A percentile compares a stretch with the other conserved stretches of the same genome.
phyloP scores from a whole-genome alignment of 1,284 basidiomycete species.

The Phaffia rhodozyma region DNA sequence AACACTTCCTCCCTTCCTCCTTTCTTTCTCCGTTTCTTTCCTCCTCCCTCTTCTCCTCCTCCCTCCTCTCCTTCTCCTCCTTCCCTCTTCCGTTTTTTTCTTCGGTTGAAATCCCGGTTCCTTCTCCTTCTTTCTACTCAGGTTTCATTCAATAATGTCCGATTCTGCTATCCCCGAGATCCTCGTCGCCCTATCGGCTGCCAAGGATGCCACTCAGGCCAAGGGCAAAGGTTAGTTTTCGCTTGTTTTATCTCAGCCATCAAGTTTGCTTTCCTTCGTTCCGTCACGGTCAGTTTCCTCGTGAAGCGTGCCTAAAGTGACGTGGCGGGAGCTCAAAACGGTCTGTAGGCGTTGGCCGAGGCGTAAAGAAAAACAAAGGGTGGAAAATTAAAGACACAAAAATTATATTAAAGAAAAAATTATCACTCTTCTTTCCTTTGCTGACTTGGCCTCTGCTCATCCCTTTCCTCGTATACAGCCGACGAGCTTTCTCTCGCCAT shows the following conservation, averaged over 20 bases:
- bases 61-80: slow-evolving; percentile 18
- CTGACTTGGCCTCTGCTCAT: background rate
- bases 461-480: slow-evolving; percentile 38
- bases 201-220: slow-evolving; percentile 15
- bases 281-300: too few relatives aligned
- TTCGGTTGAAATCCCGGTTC: slow-evolving; percentile 56
- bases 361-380: too few relatives aligned
- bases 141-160: background rate
- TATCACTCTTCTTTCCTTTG: too few relatives aligned
- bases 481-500: slow-evolving; percentile 62
- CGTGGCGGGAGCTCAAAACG: too few relatives aligned
- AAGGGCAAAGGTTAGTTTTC: slow-evolving; percentile 4
- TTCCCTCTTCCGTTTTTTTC: slow-evolving; percentile 40
- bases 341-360: too few relatives aligned
- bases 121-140: slow-evolving; percentile 23
- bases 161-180: slow-evolving; percentile 13
- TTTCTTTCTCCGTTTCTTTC: slow-evolving; percentile 43
- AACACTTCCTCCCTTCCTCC: background rate
- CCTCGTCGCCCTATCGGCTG: slow-evolving; percentile 11
- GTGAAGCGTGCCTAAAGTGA: too few relatives aligned
- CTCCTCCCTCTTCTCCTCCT: slow-evolving; percentile 26
- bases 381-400: too few relatives aligned
- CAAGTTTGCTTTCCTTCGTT: too few relatives aligned
- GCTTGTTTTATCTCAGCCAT: too few relatives aligned
- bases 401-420: too few relatives aligned